Conservation (phyloP, 805 yeast species). For the Saturnispora sanitii region DNA sequence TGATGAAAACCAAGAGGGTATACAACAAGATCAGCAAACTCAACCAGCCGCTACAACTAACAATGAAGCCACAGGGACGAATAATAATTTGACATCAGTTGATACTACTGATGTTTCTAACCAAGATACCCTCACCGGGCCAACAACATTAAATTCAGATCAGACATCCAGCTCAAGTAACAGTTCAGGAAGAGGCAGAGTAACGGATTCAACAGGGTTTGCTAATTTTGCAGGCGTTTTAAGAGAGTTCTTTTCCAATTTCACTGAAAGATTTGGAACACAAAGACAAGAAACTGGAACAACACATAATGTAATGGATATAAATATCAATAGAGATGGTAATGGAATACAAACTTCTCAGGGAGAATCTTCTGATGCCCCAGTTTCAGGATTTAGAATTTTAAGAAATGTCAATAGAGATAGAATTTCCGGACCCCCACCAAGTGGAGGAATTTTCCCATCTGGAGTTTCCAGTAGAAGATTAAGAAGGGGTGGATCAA, state of each 20-base stretch:
- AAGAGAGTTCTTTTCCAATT: conserved; percentile 6
- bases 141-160: too few relatives aligned
- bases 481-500: conserved; percentile 3
- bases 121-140: too few relatives aligned
- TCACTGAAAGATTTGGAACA: conserved; percentile 5
- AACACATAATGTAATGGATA: not conserved
- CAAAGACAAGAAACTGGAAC: not conserved
- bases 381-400: conserved; percentile 6
- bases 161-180: too few relatives aligned
- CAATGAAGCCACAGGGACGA: not conserved
- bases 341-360: not conserved
- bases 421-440: conserved; percentile 6
- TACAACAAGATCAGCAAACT: not conserved
- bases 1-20: not conserved
- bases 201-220: conserved; percentile 9
- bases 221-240: conserved; percentile 4
- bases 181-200: too few relatives aligned
- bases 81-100: too few relatives aligned
- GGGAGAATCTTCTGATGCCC: not conserved
- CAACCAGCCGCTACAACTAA: not conserved
- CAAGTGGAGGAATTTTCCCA: conserved; percentile 7
- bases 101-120: not conserved
- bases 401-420: conserved; percentile 6
- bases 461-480: conserved; percentile 6
- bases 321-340: conserved; percentile 1